phyloP scores from a whole-genome alignment of 1,284 basidiomycete species.

The Apiotrichum gamsii region DNA sequence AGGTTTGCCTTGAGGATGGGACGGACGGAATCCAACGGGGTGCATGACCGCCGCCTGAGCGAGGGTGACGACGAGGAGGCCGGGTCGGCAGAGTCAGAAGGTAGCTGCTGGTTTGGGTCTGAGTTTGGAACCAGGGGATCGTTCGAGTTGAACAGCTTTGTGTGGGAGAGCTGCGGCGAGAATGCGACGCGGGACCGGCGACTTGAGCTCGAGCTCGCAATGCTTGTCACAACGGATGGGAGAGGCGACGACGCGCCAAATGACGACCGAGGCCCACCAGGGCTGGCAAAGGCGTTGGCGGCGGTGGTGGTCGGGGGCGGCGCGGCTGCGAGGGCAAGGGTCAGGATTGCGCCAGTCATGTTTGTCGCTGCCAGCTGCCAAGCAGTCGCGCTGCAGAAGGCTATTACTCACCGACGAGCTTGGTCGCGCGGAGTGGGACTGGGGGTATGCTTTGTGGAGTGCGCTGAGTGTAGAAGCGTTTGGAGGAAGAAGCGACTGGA shows the following conservation, averaged over 20 bases:
- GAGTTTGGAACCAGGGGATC: constrained; percentile 25
- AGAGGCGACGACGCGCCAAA: not conserved
- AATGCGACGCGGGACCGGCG: constrained; percentile 25
- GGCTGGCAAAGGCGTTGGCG: too few species aligned
- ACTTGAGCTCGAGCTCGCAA: not conserved
- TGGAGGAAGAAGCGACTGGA: not conserved
- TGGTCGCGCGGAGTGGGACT: not conserved
- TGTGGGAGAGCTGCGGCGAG: constrained; percentile 28
- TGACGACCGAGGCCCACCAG: not conserved
- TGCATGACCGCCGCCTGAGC: not conserved
- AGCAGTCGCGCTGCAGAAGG: too few species aligned
- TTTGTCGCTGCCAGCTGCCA: too few species aligned
- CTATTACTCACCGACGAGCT: constrained; percentile 7
- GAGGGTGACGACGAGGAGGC: constrained; percentile 7
- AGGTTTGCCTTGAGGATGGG: constrained; percentile 33
- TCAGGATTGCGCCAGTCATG: not conserved
- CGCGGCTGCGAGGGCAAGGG: not conserved
- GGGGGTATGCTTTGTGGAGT: not conserved
- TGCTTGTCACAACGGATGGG: not conserved
- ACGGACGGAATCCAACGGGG: constrained; percentile 7
- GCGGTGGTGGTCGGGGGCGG: not conserved
- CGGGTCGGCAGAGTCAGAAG: constrained; percentile 4
- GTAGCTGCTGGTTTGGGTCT: not conserved
- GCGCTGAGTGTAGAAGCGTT: not conserved
- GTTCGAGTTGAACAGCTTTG: constrained; percentile 32